These are phyloP conservation scores for Neofusicoccum cordaticola DNA, from an alignment of 2,329 filamentous ascomycete species.

Conservation along the genomic window DNA sequence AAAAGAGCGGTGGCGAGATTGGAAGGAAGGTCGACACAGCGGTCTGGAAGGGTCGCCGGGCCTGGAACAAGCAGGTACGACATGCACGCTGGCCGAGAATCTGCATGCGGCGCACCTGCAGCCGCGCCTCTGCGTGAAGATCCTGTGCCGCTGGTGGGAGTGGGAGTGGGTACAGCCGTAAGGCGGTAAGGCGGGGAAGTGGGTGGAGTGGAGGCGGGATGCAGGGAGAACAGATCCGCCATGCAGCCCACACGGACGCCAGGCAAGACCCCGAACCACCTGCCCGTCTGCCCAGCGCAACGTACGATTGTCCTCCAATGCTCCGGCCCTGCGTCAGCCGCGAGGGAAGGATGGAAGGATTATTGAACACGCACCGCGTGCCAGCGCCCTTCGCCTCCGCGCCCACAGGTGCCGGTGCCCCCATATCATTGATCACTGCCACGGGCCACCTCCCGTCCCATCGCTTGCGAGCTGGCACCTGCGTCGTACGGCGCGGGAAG, in stretches of 20 bases:
- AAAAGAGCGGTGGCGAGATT: too few species aligned
- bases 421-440: background rate
- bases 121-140: background rate
- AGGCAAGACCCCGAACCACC: background rate
- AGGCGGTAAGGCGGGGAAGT: conserved; percentile 2
- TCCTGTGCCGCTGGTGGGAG: background rate
- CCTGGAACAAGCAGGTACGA: too few species aligned
- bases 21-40: too few species aligned
- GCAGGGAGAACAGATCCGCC: background rate
- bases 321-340: background rate
- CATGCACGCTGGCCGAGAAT: background rate
- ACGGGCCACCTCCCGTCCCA: background rate
- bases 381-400: background rate
- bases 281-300: background rate
- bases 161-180: background rate
- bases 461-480: background rate
- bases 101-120: background rate
- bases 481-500: background rate
- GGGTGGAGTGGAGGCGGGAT: background rate
- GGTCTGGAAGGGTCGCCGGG: too few species aligned
- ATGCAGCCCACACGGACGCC: background rate
- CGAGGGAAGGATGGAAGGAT: background rate
- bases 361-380: background rate
- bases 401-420: too few species aligned
- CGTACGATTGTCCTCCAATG: too few species aligned